phyloP scores from a whole-genome alignment of 176 grass and related monocot species.

The Tillandsia leiboldiana region DNA sequence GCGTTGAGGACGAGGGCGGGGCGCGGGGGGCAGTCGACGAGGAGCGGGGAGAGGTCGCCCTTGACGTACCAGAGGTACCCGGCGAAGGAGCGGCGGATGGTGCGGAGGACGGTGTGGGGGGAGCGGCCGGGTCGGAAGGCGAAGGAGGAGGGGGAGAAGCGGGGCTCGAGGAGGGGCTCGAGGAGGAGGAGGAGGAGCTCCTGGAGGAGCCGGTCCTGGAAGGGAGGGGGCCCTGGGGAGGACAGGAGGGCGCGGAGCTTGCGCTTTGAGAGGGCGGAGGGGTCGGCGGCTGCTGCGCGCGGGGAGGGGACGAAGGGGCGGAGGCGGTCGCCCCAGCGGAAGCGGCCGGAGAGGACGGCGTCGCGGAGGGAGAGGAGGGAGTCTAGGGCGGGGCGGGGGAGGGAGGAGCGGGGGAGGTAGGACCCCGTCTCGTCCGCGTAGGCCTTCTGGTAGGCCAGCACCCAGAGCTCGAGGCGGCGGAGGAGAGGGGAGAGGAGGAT shows the following conservation, averaged over 20 bases:
- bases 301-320: conserved; percentile 61
- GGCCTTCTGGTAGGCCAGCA: conserved; percentile 92
- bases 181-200: conserved; percentile 88
- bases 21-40: conserved; percentile 39
- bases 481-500: conserved; percentile 51
- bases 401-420: conserved; percentile 74
- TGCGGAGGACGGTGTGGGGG: conserved; percentile 59
- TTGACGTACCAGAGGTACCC: conserved; percentile 94
- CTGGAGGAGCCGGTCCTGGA: conserved; percentile 89
- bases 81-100: conserved; percentile 74
- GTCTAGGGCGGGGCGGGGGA: conserved; percentile 41
- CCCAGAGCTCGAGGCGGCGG: conserved; percentile 83
- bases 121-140: conserved; percentile 82
- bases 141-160: conserved; percentile 72
- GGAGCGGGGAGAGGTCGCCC: conserved; percentile 75
- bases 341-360: conserved; percentile 68
- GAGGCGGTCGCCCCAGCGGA: conserved; percentile 81
- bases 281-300: conserved; percentile 45
- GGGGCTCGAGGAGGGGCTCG: conserved; percentile 70
- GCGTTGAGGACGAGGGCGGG: conserved; percentile 59
- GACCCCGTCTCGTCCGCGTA: conserved; percentile 89
- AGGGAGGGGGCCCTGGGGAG: conserved; percentile 50
- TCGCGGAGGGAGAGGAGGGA: conserved; percentile 79
- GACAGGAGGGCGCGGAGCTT: conserved; percentile 81
- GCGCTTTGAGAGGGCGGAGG: conserved; percentile 71